Evolutionary conservation across 2,329 filamentous ascomycete genomes (phyloP).

Genomic region (Colletotrichum coccodes): DNA sequence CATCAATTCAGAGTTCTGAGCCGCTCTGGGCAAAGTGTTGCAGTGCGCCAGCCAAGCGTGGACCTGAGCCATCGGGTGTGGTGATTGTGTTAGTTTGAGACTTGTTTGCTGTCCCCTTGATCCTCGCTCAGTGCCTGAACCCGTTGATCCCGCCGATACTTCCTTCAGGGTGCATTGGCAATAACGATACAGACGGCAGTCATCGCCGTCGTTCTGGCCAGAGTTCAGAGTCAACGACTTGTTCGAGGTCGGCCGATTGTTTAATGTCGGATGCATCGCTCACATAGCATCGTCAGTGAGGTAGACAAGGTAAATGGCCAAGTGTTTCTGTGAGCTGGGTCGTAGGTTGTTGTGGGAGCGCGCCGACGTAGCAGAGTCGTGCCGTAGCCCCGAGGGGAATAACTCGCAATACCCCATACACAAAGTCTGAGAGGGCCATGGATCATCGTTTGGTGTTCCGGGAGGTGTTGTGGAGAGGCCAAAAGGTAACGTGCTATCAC

Average conservation of each 20-base stretch:
- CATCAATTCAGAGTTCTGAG: constrained; percentile 29
- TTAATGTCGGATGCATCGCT: neutral
- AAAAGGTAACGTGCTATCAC: constrained; percentile 24
- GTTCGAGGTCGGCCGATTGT: neutral
- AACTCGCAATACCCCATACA: constrained; percentile 14
- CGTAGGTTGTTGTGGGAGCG: neutral
- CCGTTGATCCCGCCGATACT: neutral
- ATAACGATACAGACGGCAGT: neutral
- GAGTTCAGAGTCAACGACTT: neutral
- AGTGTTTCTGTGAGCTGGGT: neutral
- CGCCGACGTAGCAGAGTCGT: neutral
- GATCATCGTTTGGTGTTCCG: constrained; percentile 29
- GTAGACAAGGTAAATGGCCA: neutral
- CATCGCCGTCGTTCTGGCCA: neutral
- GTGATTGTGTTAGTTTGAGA: constrained; percentile 15
- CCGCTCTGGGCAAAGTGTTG: constrained; percentile 21
- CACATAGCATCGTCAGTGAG: neutral
- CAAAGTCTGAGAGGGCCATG: constrained; percentile 26
- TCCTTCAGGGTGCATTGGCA: constrained; percentile 3
- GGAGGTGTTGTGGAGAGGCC: constrained; percentile 11
- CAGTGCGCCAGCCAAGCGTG: constrained; percentile 21
- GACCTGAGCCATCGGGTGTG: constrained; percentile 3
- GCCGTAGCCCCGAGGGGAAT: constrained; percentile 22
- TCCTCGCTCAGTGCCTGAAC: constrained; percentile 21
- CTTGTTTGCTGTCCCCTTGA: constrained; percentile 15